Conservation (phyloP, 257 asterid species). For the Solanum ossicruentum region DNA sequence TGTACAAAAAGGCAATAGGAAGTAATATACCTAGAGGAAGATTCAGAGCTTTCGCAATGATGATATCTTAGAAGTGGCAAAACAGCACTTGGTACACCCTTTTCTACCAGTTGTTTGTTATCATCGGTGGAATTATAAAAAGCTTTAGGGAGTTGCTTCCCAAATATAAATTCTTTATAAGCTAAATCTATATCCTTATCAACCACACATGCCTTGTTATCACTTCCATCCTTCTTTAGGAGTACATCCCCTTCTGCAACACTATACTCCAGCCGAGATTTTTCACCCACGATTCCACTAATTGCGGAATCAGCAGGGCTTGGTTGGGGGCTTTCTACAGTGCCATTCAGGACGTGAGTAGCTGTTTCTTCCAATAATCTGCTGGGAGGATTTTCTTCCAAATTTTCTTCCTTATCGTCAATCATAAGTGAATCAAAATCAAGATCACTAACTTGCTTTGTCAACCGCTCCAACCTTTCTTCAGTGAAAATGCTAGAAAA, state of each 20-base stretch:
- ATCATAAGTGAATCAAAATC: conserved; percentile 41
- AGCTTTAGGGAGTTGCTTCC: conserved; percentile 11
- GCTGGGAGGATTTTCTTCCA: conserved; percentile 33
- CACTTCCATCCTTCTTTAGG: conserved; percentile 23
- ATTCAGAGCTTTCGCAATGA: conserved; percentile 79
- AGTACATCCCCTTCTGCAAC: conserved; percentile 13
- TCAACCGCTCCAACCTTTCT: conserved; percentile 83
- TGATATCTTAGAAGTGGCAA: conserved; percentile 53
- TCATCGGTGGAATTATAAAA: conserved; percentile 23
- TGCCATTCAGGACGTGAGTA: conserved; percentile 22
- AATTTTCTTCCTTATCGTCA: conserved; percentile 25
- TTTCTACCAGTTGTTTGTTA: conserved; percentile 38
- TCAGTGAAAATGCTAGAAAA: conserved; percentile 69
- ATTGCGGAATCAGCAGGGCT: conserved; percentile 23
- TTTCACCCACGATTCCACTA: conserved; percentile 21
- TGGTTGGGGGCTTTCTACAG: conserved; percentile 34
- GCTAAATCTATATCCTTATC: conserved; percentile 31
- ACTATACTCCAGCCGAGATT: conserved; percentile 32
- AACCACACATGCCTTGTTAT: conserved; percentile 10
- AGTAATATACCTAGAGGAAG: conserved; percentile 59
- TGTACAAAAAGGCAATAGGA: neutral
- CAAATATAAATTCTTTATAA: conserved; percentile 19
- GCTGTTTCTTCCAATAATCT: conserved; percentile 27
- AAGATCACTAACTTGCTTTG: conserved; percentile 55
- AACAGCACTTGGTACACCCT: conserved; percentile 37